Evolutionary conservation across 2,329 filamentous ascomycete species (phyloP), one percentile per base, ranked within the genome.

Genomic region (Zasmidium angulare): DNA sequence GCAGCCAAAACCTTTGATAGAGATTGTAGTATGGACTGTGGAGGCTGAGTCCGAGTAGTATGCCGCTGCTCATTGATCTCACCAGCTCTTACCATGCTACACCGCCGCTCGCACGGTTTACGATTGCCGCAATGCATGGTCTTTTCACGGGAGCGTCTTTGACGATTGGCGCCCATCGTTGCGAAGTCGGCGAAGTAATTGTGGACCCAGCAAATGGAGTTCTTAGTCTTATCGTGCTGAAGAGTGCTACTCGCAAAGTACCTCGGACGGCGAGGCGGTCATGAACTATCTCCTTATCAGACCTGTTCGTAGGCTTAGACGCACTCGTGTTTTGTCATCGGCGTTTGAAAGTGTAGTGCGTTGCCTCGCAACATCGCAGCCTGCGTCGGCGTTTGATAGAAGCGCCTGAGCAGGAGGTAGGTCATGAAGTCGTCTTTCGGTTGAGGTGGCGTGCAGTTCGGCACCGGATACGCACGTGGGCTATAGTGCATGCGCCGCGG

Each of bases 91-190:
- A 65, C 58, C 46, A 56, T 20, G 56, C 63, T n/a, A 11, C 58
- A 7, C 50, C 61, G 36, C 59, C 65, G n/a, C 60, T 72, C 9
- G 65, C 66, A 1, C 69, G 64, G 19, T 56, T 71, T 50, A 70
- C 67, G 1, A 65, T 72, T 46, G 66, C 66, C 11, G 69, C 69
- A 14, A 7, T 52, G 9, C 3, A 31, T 20, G 55, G 55, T 3
- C 17, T 46, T 22, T 24, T 56, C 10, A 29, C 29, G 1, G 55
- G 48, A 1, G 6, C 52, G 21, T 47, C 43, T 3, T 29, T 56
- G 29, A 56, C 3, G 1, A 52, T 56, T 22, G 47, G 20, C 19
- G 48, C 20, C 20, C 55, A 51, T 26, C 53, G 24, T 2, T 56
- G 53, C 22, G 48, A 56, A 46, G 48, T 56, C 22, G 53, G 47